Percentiles rank a stretch among this genome's conserved stretches.
phyloP scores from a whole-genome alignment of 768 basidiomycete genomes.

The Mycena indigotica region DNA sequence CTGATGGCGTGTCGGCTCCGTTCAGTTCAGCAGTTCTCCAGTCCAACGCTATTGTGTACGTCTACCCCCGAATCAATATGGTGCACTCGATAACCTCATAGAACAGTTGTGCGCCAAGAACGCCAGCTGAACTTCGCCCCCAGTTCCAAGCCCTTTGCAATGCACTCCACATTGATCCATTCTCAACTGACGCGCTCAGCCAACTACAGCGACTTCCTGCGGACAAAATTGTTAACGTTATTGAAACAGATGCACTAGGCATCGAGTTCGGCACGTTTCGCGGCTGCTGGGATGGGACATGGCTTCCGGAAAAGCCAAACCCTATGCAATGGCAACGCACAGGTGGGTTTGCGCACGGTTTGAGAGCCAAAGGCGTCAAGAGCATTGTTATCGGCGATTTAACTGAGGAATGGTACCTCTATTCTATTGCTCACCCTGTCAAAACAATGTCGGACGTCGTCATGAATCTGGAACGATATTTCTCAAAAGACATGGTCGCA shows the following conservation, averaged over 20 bases:
- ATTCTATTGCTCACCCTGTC: slow-evolving; percentile 69
- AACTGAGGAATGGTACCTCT: slow-evolving; percentile 77
- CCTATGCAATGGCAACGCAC: slow-evolving; percentile 70
- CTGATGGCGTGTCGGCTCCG: slow-evolving; percentile 56
- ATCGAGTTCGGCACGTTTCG: slow-evolving; percentile 64
- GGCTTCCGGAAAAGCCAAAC: slow-evolving; percentile 55
- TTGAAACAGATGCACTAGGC: slow-evolving; percentile 60
- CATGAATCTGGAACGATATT: slow-evolving; percentile 63
- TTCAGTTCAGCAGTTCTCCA: slow-evolving; percentile 69
- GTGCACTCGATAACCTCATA: not conserved
- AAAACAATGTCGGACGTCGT: slow-evolving; percentile 50
- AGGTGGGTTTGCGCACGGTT: slow-evolving; percentile 56
- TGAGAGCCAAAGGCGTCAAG: slow-evolving; percentile 59
- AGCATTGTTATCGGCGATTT: slow-evolving; percentile 70
- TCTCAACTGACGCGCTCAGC: slow-evolving; percentile 48
- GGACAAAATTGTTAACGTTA: slow-evolving; percentile 53
- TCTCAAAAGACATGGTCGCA: slow-evolving; percentile 48
- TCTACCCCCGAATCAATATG: slow-evolving; percentile 4
- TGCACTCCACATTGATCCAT: slow-evolving; percentile 57
- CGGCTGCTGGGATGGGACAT: slow-evolving; percentile 60
- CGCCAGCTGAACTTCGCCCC: slow-evolving; percentile 54
- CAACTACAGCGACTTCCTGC: slow-evolving; percentile 58
- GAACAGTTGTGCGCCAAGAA: slow-evolving; percentile 57
- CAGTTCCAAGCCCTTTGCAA: slow-evolving; percentile 68
- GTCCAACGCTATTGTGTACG: slow-evolving; percentile 75